Conservation (phyloP, 2,329 filamentous ascomycete species). For the Elsinoe perseae region DNA sequence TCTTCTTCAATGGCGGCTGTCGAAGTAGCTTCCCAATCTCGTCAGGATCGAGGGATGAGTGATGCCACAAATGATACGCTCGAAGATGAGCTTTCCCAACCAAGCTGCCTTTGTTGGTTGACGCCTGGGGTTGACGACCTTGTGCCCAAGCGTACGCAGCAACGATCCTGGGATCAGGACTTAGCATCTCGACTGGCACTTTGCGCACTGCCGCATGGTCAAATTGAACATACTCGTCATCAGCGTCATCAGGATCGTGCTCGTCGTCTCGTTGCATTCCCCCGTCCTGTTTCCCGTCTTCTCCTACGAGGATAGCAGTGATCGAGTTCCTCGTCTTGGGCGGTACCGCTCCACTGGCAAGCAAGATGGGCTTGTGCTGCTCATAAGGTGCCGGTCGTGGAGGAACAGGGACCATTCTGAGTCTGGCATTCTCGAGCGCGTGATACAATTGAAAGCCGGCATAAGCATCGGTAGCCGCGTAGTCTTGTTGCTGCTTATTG, state of each 20-base stretch:
- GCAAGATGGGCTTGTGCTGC: constrained; percentile 53
- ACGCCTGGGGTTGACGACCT: background rate
- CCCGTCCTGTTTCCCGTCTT: too few species aligned
- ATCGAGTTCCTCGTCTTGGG: background rate
- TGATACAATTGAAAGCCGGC: constrained; percentile 67
- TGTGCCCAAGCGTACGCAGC: constrained; percentile 20
- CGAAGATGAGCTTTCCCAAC: constrained; percentile 36
- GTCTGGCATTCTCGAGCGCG: constrained; percentile 60
- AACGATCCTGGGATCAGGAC: constrained; percentile 16
- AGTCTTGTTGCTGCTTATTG: constrained; percentile 58
- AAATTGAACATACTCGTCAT: too few species aligned
- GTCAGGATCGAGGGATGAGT: constrained; percentile 42
- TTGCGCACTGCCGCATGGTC: too few species aligned
- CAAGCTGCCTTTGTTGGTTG: background rate
- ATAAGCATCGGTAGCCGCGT: constrained; percentile 76
- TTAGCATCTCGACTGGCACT: too few species aligned
- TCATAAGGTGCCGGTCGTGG: constrained; percentile 64
- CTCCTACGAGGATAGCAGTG: too few species aligned
- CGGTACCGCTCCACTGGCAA: constrained; percentile 39
- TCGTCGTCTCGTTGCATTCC: too few species aligned
- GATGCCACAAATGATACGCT: constrained; percentile 59
- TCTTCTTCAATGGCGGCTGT: constrained; percentile 50
- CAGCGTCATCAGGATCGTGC: too few species aligned
- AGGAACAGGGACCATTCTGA: constrained; percentile 59
- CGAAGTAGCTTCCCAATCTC: constrained; percentile 51